These are phyloP conservation scores for Pseudogymnoascus destructans DNA, from an alignment of 2,329 filamentous ascomycete genomes.

Conservation along the genomic window DNA sequence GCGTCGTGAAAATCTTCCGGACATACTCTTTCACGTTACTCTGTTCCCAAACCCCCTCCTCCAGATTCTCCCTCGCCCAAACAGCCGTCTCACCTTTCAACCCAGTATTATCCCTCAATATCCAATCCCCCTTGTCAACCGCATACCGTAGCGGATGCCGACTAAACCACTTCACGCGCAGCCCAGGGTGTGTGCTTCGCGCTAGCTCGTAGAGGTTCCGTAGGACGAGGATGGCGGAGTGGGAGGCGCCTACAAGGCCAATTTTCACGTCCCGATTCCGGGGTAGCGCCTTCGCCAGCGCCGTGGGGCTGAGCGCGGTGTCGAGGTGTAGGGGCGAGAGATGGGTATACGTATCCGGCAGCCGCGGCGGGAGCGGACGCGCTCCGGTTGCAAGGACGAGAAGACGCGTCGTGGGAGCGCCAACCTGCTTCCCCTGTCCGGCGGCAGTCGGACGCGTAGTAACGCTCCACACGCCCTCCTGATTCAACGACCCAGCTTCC, in stretches of 20 bases:
- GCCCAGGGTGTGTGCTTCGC: slow-evolving; percentile 35
- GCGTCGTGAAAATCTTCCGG: slow-evolving; percentile 20
- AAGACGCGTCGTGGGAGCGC: background rate
- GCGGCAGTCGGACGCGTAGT: slow-evolving; percentile 28
- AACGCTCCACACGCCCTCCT: slow-evolving; percentile 29
- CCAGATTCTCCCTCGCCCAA: slow-evolving; percentile 46
- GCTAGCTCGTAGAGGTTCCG: slow-evolving; percentile 45
- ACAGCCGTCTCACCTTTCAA: slow-evolving; percentile 47
- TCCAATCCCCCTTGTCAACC: slow-evolving; percentile 49
- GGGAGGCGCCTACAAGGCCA: slow-evolving; percentile 47
- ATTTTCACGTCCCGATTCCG: slow-evolving; percentile 31
- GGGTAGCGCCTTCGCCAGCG: slow-evolving; percentile 32
- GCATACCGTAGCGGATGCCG: slow-evolving; percentile 49
- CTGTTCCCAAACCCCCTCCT: slow-evolving; percentile 33
- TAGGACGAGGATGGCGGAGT: slow-evolving; percentile 49
- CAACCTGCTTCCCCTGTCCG: background rate
- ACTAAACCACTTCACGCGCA: slow-evolving; percentile 49
- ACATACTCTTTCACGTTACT: slow-evolving; percentile 22
- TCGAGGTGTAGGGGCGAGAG: slow-evolving; percentile 33
- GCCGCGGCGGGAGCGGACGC: slow-evolving; percentile 28
- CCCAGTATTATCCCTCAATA: slow-evolving; percentile 51
- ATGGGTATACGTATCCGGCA: slow-evolving; percentile 27
- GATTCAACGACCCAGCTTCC: slow-evolving; percentile 16
- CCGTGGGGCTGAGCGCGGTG: slow-evolving; percentile 39
- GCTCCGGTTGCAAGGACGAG: slow-evolving; percentile 48